phyloP scores from a whole-genome alignment of 768 basidiomycete genomes.

The Pleurotus citrinopileatus region DNA sequence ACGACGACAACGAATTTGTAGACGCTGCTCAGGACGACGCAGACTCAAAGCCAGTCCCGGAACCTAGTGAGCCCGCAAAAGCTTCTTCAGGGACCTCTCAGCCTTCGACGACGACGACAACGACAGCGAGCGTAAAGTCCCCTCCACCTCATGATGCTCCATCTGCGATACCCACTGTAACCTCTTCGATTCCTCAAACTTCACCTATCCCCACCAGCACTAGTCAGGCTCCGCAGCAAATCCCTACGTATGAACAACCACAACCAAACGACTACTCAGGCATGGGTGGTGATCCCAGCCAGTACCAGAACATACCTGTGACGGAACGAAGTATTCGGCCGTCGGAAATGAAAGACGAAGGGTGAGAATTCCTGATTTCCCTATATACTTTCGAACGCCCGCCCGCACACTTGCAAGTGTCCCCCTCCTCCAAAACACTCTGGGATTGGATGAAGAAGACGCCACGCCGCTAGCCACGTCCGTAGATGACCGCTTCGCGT shows the following conservation, averaged over 20 bases:
- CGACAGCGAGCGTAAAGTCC: slow-evolving; percentile 16
- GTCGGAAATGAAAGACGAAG: slow-evolving; percentile 97
- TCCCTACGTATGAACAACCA: slow-evolving; percentile 76
- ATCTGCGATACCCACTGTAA: slow-evolving; percentile 12
- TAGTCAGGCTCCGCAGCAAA: slow-evolving; percentile 53
- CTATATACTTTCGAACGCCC: not conserved
- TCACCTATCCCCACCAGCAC: slow-evolving; percentile 8
- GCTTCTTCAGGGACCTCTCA: slow-evolving; percentile 18
- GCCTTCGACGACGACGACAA: slow-evolving; percentile 14
- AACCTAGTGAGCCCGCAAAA: slow-evolving; percentile 24
- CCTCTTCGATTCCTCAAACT: slow-evolving; percentile 18
- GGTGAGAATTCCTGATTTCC: slow-evolving; percentile 60
- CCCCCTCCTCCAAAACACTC: slow-evolving; percentile 2
- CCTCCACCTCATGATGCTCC: slow-evolving; percentile 18
- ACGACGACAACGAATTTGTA: slow-evolving; percentile 62
- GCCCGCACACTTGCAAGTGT: not conserved
- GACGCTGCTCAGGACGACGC: slow-evolving; percentile 43
- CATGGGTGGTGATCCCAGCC: slow-evolving; percentile 33
- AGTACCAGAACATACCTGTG: slow-evolving; percentile 40
- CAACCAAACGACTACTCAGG: slow-evolving; percentile 50
- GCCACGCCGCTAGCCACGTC: slow-evolving; percentile 13
- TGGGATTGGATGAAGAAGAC: slow-evolving; percentile 6
- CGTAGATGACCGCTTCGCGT: slow-evolving; percentile 25
- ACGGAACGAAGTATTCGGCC: slow-evolving; percentile 72
- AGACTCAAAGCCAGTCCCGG: slow-evolving; percentile 12